Evolutionary conservation across 495 filamentous ascomycete species (phyloP).

Genomic region (Xylaria palmicola): DNA sequence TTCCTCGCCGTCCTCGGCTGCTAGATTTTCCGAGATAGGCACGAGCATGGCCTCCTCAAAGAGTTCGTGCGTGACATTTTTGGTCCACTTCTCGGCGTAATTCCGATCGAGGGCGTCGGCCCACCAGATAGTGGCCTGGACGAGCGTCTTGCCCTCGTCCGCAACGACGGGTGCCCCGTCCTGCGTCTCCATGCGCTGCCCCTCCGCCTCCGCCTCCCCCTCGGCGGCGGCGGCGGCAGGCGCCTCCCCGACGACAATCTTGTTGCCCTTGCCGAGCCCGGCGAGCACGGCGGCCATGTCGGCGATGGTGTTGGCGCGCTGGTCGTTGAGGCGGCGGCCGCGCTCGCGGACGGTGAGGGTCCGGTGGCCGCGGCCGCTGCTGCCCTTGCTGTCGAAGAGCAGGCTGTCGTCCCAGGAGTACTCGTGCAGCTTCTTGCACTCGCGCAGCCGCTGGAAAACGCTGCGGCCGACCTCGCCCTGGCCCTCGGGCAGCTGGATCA

Average conservation of each 20-base stretch:
- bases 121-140: conserved; percentile 63
- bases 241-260: conserved; percentile 35
- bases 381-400: conserved; percentile 46
- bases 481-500: conserved; percentile 66
- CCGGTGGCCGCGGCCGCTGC: no score
- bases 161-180: neutral
- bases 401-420: conserved; percentile 56
- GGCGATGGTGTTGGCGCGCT: conserved; percentile 83
- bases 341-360: conserved; percentile 53
- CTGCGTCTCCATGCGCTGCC: conserved; percentile 26
- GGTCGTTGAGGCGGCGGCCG: conserved; percentile 70
- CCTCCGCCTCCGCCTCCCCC: conserved; percentile 19
- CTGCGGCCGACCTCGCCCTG: conserved; percentile 60
- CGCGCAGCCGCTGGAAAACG: conserved; percentile 77
- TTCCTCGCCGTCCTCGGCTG: conserved; percentile 2
- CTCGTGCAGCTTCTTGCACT: conserved; percentile 73
- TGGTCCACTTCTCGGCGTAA: conserved; percentile 67
- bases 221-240: conserved; percentile 35
- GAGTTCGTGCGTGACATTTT: conserved; percentile 59
- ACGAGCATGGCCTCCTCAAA: conserved; percentile 9
- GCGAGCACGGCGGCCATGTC: conserved; percentile 78
- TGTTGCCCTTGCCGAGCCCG: conserved; percentile 48
- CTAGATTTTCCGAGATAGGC: neutral
- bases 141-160: conserved; percentile 23
- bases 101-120: conserved; percentile 61